A percentile compares a stretch with the other conserved stretches of the same genome.
phyloP scores from a whole-genome alignment of 169 alveolate species.

The Plasmodium gallinaceum region DNA sequence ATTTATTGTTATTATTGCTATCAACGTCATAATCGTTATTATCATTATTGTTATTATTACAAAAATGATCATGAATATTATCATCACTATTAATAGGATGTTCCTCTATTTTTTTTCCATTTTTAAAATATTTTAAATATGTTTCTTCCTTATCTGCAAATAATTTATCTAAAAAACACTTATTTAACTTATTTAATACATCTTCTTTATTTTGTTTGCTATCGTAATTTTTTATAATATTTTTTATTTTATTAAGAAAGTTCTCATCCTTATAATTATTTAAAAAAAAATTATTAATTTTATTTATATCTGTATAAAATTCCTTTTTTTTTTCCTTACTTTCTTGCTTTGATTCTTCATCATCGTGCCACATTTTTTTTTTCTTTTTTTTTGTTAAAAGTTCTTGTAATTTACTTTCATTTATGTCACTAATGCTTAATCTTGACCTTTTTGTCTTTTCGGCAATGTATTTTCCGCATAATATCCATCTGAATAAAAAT shows the following conservation, averaged over 20 bases:
- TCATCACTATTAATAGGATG: too few species aligned
- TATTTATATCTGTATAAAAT: slow-evolving; percentile 20
- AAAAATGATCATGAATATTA: not conserved
- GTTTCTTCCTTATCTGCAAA: slow-evolving; percentile 1
- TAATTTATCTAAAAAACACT: slow-evolving; percentile 23
- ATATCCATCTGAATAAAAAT: slow-evolving; percentile 80
- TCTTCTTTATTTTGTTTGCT: slow-evolving; percentile 27
- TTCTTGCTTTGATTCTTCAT: not conserved
- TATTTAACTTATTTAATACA: slow-evolving; percentile 2
- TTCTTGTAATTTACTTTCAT: slow-evolving; percentile 45
- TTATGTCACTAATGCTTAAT: slow-evolving; percentile 58
- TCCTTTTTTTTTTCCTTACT: slow-evolving; percentile 35
- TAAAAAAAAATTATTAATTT: slow-evolving; percentile 34
- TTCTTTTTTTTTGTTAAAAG: slow-evolving; percentile 19
- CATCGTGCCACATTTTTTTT: slow-evolving; percentile 8
- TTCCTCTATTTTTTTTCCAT: not conserved
- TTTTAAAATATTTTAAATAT: not conserved
- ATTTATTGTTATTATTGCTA: not conserved
- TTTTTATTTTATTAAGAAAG: slow-evolving; percentile 31
- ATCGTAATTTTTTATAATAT: slow-evolving; percentile 27
- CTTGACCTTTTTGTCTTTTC: slow-evolving; percentile 80
- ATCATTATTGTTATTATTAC: not conserved
- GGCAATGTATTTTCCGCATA: slow-evolving; percentile 78
- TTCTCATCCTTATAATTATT: slow-evolving; percentile 38
- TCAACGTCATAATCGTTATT: not conserved